These are phyloP conservation scores for Avena insularis DNA, from an alignment of 176 grass and related monocot genomes.

Conservation along the genomic window DNA sequence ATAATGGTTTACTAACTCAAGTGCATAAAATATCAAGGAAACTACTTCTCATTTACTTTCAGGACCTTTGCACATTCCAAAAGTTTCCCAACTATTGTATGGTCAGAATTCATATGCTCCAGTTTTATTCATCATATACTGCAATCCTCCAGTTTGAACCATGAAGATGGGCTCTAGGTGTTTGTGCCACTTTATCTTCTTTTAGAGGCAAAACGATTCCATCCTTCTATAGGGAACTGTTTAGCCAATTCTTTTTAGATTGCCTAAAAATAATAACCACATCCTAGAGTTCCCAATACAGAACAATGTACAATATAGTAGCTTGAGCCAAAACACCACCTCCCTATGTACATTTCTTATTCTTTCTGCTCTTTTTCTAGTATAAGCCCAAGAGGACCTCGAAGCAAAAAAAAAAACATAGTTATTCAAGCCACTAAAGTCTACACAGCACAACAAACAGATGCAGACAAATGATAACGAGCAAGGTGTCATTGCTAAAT, in stretches of 20 bases:
- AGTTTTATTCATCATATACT: slow-evolving; percentile 29
- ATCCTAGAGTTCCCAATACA: slow-evolving; percentile 34
- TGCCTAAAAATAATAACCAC: slow-evolving; percentile 44
- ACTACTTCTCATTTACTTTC: background rate
- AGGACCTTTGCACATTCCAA: slow-evolving; percentile 16
- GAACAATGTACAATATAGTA: slow-evolving; percentile 22
- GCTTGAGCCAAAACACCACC: no score
- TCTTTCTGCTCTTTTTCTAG: slow-evolving; percentile 36
- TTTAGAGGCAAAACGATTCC: slow-evolving; percentile 37
- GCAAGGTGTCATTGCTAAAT: background rate
- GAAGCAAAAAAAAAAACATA: background rate
- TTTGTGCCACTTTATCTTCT: slow-evolving; percentile 63
- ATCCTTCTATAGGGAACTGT: slow-evolving; percentile 26
- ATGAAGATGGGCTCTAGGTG: slow-evolving; percentile 37
- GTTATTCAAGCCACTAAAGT: slow-evolving; percentile 28
- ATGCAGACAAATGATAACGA: slow-evolving; percentile 17
- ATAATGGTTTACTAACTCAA: background rate
- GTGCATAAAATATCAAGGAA: background rate
- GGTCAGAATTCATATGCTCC: slow-evolving; percentile 7
- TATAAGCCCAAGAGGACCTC: background rate
- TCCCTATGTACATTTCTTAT: slow-evolving; percentile 20
- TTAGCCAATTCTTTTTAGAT: slow-evolving; percentile 50
- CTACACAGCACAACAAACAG: slow-evolving; percentile 14
- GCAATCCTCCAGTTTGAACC: slow-evolving; percentile 38
- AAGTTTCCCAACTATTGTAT: slow-evolving; percentile 18